Base-by-base conservation (phyloP, 768 basidiomycete genomes). In the Mrakia blollopis region DNA sequence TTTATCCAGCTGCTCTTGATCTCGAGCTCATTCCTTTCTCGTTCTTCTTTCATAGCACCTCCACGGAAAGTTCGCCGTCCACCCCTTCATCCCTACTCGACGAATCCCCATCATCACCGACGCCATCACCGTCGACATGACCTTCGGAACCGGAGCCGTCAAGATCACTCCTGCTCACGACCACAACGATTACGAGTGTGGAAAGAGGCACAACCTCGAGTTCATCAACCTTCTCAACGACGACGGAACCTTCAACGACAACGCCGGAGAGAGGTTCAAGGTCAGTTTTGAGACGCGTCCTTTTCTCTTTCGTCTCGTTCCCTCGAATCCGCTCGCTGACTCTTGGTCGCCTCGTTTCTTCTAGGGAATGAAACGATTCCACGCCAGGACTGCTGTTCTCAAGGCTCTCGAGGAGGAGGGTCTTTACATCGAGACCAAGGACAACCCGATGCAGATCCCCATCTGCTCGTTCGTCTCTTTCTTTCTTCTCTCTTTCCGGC, bases 91-190 rank as follows among this genome's bases (percentile, higher is more conserved):
- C 68, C 84, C 85, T 0, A 84, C 89, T 77, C 89, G 97, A 65
- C 88, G 89, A 23, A 86, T 99, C 65, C 96, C 93, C 21, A 96
- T 99, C 83, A 86, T 98, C 76, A 87, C 89, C 39, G 96, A 98
- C 81, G 85, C 87, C 30, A 91, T 94, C 83, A 86, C 86, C 37
- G 90, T 97, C 77, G 96, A 98, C 82, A 97, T 93, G 90, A 87
- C 88, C 14, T 98, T 98, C 80, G 97, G 97, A 52, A 99, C 97
- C 41, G 97, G 97, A 82, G 97, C 96, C 0, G 96, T 98, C 72
- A 98, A 99, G 86, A 98, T 98, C 81, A 98, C 97, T 0, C 97
- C 97, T 23, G 97, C 96, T 0, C 97, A 98, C 82, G 97, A 98
- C 83, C 92, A 90, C 23, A 95, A 95, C 82, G 96, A 98, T 87